Percentiles rank a stretch among this genome's conserved stretches.
Evolutionary conservation across 768 basidiomycete species (phyloP).

Genomic region (Lentinula detonsa): DNA sequence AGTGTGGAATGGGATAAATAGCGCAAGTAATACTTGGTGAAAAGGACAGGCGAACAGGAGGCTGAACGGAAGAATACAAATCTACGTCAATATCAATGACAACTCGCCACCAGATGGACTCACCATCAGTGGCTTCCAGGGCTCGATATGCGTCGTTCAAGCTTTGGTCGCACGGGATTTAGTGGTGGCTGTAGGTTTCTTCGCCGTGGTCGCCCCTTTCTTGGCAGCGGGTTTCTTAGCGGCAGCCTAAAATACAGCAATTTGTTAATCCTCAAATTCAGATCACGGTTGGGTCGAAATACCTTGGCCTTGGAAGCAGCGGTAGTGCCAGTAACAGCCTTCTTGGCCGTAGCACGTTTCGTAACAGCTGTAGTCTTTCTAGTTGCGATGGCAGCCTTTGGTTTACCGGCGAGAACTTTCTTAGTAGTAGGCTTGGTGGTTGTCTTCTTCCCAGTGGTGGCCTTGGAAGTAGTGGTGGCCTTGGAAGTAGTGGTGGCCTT

Average conservation of each 20-base stretch:
- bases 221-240: slow-evolving; percentile 27
- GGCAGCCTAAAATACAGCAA: slow-evolving; percentile 10
- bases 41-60: slow-evolving; percentile 11
- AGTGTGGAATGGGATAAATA: not conserved
- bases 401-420: slow-evolving; percentile 23
- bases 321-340: slow-evolving; percentile 49
- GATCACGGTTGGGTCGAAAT: not conserved
- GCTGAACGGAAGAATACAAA: not conserved
- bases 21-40: not conserved
- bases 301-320: slow-evolving; percentile 29
- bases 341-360: slow-evolving; percentile 56
- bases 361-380: slow-evolving; percentile 29
- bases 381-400: slow-evolving; percentile 30
- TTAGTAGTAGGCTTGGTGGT: slow-evolving; percentile 22
- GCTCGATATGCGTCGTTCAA: slow-evolving; percentile 8
- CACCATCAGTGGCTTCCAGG: not conserved
- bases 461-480: slow-evolving; percentile 24
- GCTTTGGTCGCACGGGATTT: slow-evolving; percentile 24
- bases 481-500: slow-evolving; percentile 27
- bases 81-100: not conserved
- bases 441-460: slow-evolving; percentile 24
- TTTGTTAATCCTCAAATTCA: not conserved
- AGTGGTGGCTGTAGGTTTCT: slow-evolving; percentile 19
- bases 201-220: slow-evolving; percentile 15
- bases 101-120: not conserved